phyloP scores from a whole-genome alignment of 2,329 filamentous ascomycete genomes.

The Elsinoe arachidis region DNA sequence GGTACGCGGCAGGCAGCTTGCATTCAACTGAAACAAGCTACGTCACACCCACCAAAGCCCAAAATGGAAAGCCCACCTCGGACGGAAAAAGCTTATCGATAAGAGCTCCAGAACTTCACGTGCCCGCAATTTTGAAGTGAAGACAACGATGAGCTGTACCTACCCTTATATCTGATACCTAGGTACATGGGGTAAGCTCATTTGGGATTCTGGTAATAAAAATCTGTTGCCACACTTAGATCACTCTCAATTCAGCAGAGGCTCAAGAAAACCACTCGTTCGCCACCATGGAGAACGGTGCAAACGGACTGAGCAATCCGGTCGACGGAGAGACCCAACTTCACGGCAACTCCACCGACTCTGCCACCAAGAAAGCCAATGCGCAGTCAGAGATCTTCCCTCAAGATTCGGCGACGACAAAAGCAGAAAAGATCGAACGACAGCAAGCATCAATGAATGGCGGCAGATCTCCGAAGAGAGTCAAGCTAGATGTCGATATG shows the following conservation, averaged over 20 bases:
- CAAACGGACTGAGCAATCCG: constrained; percentile 5
- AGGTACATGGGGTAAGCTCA: background rate
- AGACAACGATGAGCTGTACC: too few relatives aligned
- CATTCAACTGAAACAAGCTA: background rate
- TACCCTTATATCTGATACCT: too few relatives aligned
- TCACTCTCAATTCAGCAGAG: background rate
- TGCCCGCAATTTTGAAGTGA: background rate
- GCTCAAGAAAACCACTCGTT: background rate
- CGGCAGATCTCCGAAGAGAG: constrained; percentile 30
- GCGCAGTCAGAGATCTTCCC: constrained; percentile 28
- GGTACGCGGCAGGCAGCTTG: constrained; percentile 6
- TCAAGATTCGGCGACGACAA: constrained; percentile 31
- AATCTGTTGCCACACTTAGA: too few relatives aligned
- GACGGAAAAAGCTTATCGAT: constrained; percentile 11
- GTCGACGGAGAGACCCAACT: background rate
- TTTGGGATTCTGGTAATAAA: background rate
- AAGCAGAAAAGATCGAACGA: constrained; percentile 33
- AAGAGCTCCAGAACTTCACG: constrained; percentile 1
- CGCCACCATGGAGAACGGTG: constrained; percentile 1
- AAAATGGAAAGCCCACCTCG: constrained; percentile 1
- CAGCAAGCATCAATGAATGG: constrained; percentile 20
- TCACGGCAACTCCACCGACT: background rate
- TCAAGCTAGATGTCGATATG: constrained; percentile 29
- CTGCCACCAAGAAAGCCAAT: constrained; percentile 20
- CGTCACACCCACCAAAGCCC: background rate